Evolutionary conservation across 768 basidiomycete genomes (phyloP), one percentile per base, ranked within the genome.

Genomic region (Xerocomus potaroensis): DNA sequence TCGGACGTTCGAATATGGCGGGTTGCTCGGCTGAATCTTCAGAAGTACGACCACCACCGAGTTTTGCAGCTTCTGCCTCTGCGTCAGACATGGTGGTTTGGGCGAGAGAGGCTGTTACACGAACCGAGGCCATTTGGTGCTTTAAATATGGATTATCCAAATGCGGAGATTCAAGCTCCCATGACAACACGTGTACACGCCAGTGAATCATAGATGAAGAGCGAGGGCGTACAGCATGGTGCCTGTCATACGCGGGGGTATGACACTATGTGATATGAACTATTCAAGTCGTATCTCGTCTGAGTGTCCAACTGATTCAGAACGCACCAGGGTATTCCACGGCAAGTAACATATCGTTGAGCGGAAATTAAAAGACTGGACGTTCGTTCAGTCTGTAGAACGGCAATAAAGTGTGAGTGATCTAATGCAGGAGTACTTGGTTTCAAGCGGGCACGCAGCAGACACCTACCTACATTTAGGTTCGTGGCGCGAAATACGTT

Each of bases 1-100:
- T 72, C 1, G 74, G 80, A 33, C 75, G 73, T 43, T 74, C 68
- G 57, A 70, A 73, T 43, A 72, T 53, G 52, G 63, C 58, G 24
- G 50, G 27, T 23, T 43, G 50, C 15, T 50, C 50, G 45, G 48
- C 57, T 41, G 57, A 63, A 21, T 54, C 53, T 16, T 62, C 48
- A 31, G 57, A 56, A 35, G 43, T 50, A 24, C 24, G 46, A 27
- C 47, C 51, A 27, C 41, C 41, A 37, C 43, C 55, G 19, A 47
- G 36, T 35, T 65, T 67, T 37, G 44, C 56, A 24, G 40, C 30
- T 23, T 55, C 59, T 41, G 19, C 43, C 27, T 45, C 33, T 8
- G 50, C 23, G 21, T 58, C 49, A 24, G 62, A 47, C 64, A 66
- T 66, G 52, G 33, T 29, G 30, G 43, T 22, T 19, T 1, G 9